Percentiles rank a stretch among this genome's conserved stretches.
Conservation (phyloP, 2,329 filamentous ascomycete genomes). For the Emergomyces pasteurianus region DNA sequence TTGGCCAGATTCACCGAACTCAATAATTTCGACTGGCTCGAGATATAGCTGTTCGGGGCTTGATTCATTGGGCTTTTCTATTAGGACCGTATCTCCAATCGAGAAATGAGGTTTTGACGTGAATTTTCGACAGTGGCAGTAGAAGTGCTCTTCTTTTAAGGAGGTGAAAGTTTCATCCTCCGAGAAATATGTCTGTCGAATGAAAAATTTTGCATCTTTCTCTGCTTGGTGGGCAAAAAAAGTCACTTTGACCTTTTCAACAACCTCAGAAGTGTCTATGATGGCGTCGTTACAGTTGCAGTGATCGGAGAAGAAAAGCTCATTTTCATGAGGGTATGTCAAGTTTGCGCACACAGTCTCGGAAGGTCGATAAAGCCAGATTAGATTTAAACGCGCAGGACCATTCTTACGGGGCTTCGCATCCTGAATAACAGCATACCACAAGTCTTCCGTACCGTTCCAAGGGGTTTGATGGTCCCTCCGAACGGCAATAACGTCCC, state of each 20-base stretch:
- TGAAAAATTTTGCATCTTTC: slow-evolving; percentile 44
- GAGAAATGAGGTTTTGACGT: slow-evolving; percentile 21
- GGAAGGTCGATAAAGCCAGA: slow-evolving; percentile 61
- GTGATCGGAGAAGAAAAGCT: slow-evolving; percentile 65
- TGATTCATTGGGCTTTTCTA: slow-evolving; percentile 14
- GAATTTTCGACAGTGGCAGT: slow-evolving; percentile 34
- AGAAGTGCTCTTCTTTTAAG: slow-evolving; percentile 43
- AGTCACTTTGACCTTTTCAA: slow-evolving; percentile 46
- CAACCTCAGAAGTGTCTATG: slow-evolving; percentile 44
- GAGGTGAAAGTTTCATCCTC: slow-evolving; percentile 51
- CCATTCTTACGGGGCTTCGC: slow-evolving; percentile 28
- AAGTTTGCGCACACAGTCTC: slow-evolving; percentile 60
- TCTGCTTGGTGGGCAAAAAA: slow-evolving; percentile 41
- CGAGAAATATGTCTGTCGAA: slow-evolving; percentile 57
- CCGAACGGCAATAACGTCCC: slow-evolving; percentile 39
- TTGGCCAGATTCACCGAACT: slow-evolving; percentile 16
- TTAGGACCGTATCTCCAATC: slow-evolving; percentile 51
- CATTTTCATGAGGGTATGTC: slow-evolving; percentile 57
- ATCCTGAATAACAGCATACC: slow-evolving; percentile 59
- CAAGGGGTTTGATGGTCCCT: slow-evolving; percentile 44
- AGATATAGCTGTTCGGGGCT: slow-evolving; percentile 25
- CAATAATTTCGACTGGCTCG: slow-evolving; percentile 51
- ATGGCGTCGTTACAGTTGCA: slow-evolving; percentile 53
- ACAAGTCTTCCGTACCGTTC: slow-evolving; percentile 43
- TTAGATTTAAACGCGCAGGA: slow-evolving; percentile 44